Evolutionary conservation across 2,329 filamentous ascomycete genomes (phyloP).

Genomic region (Colletotrichum tamarilloi): DNA sequence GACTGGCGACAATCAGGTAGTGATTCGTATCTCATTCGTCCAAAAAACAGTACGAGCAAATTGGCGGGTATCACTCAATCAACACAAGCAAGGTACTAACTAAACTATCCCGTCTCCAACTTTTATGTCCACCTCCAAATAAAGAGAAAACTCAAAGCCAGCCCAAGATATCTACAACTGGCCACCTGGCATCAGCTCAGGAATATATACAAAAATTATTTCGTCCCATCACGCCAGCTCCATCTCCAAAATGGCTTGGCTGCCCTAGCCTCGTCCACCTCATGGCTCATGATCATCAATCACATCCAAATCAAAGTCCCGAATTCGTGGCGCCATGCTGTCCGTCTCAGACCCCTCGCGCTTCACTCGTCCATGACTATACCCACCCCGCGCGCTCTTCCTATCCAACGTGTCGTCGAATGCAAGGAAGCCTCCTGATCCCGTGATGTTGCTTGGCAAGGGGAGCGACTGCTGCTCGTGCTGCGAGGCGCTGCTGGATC

Average conservation of each 20-base stretch:
- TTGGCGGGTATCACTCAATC: neutral
- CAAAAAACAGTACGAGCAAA: neutral
- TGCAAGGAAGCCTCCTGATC: conserved; percentile 38
- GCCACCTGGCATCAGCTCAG: neutral
- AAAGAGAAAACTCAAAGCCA: neutral
- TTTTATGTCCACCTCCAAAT: neutral
- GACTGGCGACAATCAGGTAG: no score
- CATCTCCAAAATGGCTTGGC: neutral
- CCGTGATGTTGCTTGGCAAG: conserved; percentile 25
- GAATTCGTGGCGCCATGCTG: conserved; percentile 44
- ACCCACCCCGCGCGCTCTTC: conserved; percentile 34
- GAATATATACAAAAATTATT: neutral
- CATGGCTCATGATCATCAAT: conserved; percentile 45
- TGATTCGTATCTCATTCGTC: neutral
- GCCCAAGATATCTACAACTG: neutral
- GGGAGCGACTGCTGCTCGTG: conserved; percentile 35
- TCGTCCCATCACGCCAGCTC: conserved; percentile 8
- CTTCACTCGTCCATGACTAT: conserved; percentile 22
- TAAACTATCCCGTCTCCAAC: neutral
- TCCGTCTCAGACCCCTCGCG: conserved; percentile 38
- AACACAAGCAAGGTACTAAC: neutral
- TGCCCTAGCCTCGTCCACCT: neutral
- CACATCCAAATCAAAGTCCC: conserved; percentile 51
- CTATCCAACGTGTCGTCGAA: conserved; percentile 41
- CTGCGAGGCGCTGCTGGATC: conserved; percentile 25